A percentile compares a stretch with the other conserved stretches of the same genome.
These are phyloP conservation scores for Penicillium sp. DNA, from an alignment of 2,329 filamentous ascomycete genomes.

Conservation along the genomic window DNA sequence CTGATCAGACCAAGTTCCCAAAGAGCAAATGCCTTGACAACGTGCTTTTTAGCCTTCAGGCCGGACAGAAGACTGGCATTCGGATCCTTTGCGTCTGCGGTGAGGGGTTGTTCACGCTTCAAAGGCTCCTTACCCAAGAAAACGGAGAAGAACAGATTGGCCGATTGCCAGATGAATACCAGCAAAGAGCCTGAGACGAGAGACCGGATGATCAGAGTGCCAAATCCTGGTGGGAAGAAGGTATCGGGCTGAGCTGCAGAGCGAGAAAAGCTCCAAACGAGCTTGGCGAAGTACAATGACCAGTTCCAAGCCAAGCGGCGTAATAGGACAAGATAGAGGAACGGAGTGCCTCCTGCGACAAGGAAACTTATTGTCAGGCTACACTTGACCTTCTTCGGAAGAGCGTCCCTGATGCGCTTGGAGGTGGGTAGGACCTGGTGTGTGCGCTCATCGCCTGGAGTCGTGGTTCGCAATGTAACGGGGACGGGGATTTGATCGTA, in stretches of 20 bases:
- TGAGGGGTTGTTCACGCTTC: slow-evolving; percentile 82
- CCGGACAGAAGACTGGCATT: slow-evolving; percentile 88
- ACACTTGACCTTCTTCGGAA: slow-evolving; percentile 33
- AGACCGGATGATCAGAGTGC: slow-evolving; percentile 58
- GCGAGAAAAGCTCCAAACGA: slow-evolving; percentile 74
- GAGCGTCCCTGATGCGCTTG: slow-evolving; percentile 40
- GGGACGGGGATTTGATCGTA: slow-evolving; percentile 67
- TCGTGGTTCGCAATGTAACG: slow-evolving; percentile 37
- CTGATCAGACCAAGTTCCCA: slow-evolving; percentile 88
- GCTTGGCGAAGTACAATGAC: slow-evolving; percentile 68
- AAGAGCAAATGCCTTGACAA: slow-evolving; percentile 79
- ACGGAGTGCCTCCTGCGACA: slow-evolving; percentile 49
- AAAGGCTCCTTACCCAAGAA: slow-evolving; percentile 79
- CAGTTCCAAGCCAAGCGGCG: slow-evolving; percentile 67
- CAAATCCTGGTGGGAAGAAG: slow-evolving; percentile 58
- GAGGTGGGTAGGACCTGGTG: slow-evolving; percentile 40
- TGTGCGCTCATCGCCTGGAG: slow-evolving; percentile 37
- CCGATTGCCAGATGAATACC: slow-evolving; percentile 71
- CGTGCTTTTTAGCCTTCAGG: slow-evolving; percentile 77
- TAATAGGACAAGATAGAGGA: slow-evolving; percentile 65
- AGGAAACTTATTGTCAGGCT: slow-evolving; percentile 41
- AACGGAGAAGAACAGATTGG: slow-evolving; percentile 75
- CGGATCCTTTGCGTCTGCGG: slow-evolving; percentile 81
- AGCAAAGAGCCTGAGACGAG: slow-evolving; percentile 67
- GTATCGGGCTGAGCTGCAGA: slow-evolving; percentile 62